Conservation (phyloP, 2,329 filamentous ascomycete genomes). For the Pezicula radicicola region DNA sequence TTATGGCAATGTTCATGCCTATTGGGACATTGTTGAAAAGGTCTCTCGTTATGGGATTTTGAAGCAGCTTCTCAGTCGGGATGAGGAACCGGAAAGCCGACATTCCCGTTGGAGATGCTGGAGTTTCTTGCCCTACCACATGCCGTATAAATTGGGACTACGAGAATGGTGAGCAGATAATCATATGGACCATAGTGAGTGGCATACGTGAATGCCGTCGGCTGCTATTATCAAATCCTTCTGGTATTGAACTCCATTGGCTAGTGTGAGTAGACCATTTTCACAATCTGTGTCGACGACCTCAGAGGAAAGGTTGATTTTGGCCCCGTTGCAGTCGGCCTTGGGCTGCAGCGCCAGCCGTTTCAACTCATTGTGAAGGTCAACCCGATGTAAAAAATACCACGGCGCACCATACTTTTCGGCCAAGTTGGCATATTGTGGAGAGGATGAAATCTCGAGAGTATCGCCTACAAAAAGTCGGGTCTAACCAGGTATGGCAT, state of each 20-base stretch:
- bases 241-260: no score
- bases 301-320: conserved; percentile 16
- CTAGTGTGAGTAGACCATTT: no score
- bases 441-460: conserved; percentile 1
- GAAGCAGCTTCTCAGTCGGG: conserved; percentile 19
- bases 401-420: conserved; percentile 5
- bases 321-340: conserved; percentile 17
- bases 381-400: conserved; percentile 33
- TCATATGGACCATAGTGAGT: no score
- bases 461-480: conserved; percentile 15
- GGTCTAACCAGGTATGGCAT: not conserved
- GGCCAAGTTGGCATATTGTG: not conserved
- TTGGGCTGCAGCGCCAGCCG: conserved; percentile 22
- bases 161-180: no score
- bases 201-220: no score
- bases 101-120: not conserved
- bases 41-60: conserved; percentile 20
- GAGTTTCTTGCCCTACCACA: conserved; percentile 10
- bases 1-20: no score
- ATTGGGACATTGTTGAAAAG: no score
- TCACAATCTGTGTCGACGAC: no score
- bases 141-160: conserved; percentile 3
- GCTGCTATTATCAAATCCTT: no score
- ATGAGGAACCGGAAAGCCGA: conserved; percentile 32
- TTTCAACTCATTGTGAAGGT: conserved; percentile 34